Evolutionary conservation across 805 yeast species (phyloP).

Genomic region (Sugiyamaella lignohabitans): DNA sequence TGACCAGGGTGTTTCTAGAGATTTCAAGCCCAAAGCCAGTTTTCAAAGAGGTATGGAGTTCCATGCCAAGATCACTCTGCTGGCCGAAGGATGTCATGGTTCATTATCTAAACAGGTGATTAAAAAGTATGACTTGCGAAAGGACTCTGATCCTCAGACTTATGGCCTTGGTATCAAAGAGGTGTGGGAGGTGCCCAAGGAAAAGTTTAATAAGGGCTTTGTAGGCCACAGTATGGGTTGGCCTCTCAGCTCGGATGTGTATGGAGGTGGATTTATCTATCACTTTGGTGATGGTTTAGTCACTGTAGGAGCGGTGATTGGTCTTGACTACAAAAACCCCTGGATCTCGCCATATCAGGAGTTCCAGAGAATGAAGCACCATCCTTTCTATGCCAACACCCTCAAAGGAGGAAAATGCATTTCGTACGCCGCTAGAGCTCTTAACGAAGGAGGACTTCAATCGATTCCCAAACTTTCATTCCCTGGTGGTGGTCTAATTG

Average conservation of each 20-base stretch:
- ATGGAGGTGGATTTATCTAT: slow-evolving; percentile 97
- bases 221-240: slow-evolving; percentile 86
- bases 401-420: slow-evolving; percentile 87
- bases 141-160: slow-evolving; percentile 65
- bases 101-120: slow-evolving; percentile 77
- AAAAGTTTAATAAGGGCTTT: slow-evolving; percentile 70
- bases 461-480: slow-evolving; percentile 83
- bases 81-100: slow-evolving; percentile 99
- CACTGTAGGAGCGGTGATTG: slow-evolving; percentile 88
- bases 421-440: slow-evolving; percentile 91
- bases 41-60: slow-evolving; percentile 98
- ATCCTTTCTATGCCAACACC: slow-evolving; percentile 70
- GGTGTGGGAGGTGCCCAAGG: slow-evolving; percentile 90
- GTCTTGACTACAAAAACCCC: slow-evolving; percentile 91
- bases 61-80: slow-evolving; percentile 78
- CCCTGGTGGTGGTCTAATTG: slow-evolving; percentile 95
- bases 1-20: slow-evolving; percentile 77
- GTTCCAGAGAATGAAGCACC: slow-evolving; percentile 89
- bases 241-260: slow-evolving; percentile 66
- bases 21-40: slow-evolving; percentile 70
- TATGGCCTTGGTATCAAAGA: slow-evolving; percentile 96
- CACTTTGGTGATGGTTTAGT: slow-evolving; percentile 94
- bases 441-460: slow-evolving; percentile 96
- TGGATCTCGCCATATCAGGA: slow-evolving; percentile 94
- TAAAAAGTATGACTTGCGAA: slow-evolving; percentile 59